phyloP scores from a whole-genome alignment of 345 rosid genomes.

The Moricandia moricandioides region DNA sequence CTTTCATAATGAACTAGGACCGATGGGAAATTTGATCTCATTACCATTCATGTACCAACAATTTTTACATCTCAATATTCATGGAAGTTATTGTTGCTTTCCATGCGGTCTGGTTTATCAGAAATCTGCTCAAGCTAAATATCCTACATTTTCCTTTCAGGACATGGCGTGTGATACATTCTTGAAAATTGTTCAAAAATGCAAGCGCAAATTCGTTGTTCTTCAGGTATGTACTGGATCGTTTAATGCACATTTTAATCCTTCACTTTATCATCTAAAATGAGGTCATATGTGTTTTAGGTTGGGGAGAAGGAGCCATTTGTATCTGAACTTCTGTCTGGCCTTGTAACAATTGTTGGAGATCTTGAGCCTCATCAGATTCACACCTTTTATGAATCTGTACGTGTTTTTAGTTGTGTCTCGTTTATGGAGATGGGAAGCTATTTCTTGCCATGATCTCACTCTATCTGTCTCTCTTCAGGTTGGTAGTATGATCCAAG shows the following conservation, averaged over 20 bases:
- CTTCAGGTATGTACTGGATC: conserved; percentile 59
- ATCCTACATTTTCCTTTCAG: conserved; percentile 41
- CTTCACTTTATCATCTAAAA: neutral
- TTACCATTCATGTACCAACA: conserved; percentile 3
- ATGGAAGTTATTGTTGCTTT: neutral
- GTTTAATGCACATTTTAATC: neutral
- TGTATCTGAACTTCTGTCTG: conserved; percentile 92
- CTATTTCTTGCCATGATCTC: neutral
- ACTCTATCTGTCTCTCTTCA: conserved; percentile 28
- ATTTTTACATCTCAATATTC: neutral
- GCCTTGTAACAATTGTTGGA: conserved; percentile 74
- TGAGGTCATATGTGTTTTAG: conserved; percentile 37
- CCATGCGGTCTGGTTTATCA: neutral
- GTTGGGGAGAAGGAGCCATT: conserved; percentile 95
- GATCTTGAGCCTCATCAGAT: conserved; percentile 99
- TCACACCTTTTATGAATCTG: conserved; percentile 96
- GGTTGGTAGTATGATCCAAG: conserved; percentile 96
- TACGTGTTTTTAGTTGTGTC: conserved; percentile 36
- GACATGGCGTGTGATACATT: conserved; percentile 99
- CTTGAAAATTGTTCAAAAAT: conserved; percentile 95
- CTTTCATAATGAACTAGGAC: conserved; percentile 11
- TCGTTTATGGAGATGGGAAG: neutral
- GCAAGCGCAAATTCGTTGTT: conserved; percentile 87
- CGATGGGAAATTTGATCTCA: neutral
- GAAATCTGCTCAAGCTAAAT: neutral